These are phyloP conservation scores for Tremella mesenterica DNA, from an alignment of 768 basidiomycete genomes.

Conservation along the genomic window DNA sequence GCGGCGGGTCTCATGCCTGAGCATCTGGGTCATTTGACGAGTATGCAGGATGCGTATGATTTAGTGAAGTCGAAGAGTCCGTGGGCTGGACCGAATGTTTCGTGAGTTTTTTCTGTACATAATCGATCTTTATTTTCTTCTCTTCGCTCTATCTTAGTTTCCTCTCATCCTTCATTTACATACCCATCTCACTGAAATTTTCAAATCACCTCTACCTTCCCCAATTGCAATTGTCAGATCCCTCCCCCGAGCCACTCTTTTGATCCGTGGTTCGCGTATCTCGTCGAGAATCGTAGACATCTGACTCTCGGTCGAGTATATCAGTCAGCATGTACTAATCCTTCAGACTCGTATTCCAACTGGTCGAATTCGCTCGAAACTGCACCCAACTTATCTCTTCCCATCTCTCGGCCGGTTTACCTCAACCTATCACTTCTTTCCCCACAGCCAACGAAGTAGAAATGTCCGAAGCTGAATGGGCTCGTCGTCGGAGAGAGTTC, in stretches of 20 bases:
- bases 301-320: too few relatives aligned
- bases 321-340: too few relatives aligned
- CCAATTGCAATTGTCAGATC: too few relatives aligned
- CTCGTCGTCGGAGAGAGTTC: constrained; percentile 26
- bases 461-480: constrained; percentile 35
- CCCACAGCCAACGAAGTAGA: constrained; percentile 13
- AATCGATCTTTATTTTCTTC: neutral
- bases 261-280: too few relatives aligned
- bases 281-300: too few relatives aligned
- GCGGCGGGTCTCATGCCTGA: constrained; percentile 28
- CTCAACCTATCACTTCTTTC: constrained; percentile 16
- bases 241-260: too few relatives aligned
- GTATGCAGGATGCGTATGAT: constrained; percentile 44
- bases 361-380: constrained; percentile 39
- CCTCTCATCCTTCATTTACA: neutral
- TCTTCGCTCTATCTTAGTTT: neutral
- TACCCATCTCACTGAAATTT: too few relatives aligned
- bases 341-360: constrained; percentile 39
- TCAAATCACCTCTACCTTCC: too few relatives aligned
- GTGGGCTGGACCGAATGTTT: constrained; percentile 42
- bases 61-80: constrained; percentile 35
- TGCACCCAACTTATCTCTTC: constrained; percentile 25
- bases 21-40: constrained; percentile 20
- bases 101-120: constrained; percentile 23
- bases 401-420: constrained; percentile 1